Conservation (phyloP, 2,329 filamentous ascomycete species). For the Dothistroma septosporum region DNA sequence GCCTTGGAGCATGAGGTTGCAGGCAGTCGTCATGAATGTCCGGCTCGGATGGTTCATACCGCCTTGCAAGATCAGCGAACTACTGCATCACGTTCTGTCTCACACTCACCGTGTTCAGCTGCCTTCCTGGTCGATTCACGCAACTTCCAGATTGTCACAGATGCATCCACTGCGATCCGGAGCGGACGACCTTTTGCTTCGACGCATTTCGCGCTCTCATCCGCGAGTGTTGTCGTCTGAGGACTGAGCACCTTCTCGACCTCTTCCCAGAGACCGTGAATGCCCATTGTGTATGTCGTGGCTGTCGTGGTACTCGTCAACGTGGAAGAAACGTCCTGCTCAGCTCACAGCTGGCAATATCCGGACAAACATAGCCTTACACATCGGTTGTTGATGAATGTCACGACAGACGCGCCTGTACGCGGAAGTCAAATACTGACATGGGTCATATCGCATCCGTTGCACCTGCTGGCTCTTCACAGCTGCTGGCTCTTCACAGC, state of each 20-base stretch:
- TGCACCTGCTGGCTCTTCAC: no score
- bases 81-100: not conserved
- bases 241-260: not conserved
- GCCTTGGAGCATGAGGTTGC: conserved; percentile 1
- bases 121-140: not conserved
- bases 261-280: not conserved
- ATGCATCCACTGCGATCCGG: conserved; percentile 1
- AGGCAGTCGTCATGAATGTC: not conserved
- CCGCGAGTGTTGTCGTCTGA: not conserved
- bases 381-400: no score
- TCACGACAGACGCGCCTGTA: no score
- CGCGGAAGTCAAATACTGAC: no score
- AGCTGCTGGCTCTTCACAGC: no score
- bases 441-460: no score
- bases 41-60: conserved; percentile 4
- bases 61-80: not conserved
- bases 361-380: not conserved
- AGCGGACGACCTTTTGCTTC: conserved; percentile 1
- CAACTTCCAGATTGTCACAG: not conserved
- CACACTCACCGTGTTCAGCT: not conserved
- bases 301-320: not conserved
- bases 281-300: not conserved
- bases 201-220: not conserved
- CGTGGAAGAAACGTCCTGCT: not conserved
- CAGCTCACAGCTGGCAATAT: not conserved